Base-by-base conservation (phyloP, 2,329 filamentous ascomycete species). In the Sporothrix brunneoviolacea region DNA sequence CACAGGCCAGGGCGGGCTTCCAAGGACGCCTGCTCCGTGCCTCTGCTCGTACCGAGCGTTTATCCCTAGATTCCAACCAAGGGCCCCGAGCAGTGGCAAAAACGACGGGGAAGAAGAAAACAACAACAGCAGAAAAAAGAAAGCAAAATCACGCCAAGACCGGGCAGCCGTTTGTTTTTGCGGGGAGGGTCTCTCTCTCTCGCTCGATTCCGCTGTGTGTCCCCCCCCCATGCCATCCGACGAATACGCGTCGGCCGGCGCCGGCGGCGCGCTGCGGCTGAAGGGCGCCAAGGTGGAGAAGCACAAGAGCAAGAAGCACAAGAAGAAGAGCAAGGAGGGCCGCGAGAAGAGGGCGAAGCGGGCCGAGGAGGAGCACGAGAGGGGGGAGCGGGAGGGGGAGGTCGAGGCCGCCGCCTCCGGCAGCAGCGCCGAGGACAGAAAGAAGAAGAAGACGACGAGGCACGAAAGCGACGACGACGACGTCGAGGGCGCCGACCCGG, bases 211-310 rank as follows among this genome's bases (percentile, higher is more conserved):
- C 15, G 4, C 18, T 28, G 24, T 28, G 6, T 24, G 3, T n/a
- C 28, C 6, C 16, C 16, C 33, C 15, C 24, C 22, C 40, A 90
- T 90, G 86, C 79, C 83, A 21, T 76, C 80, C 50, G 84, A 87
- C 65, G 88, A 94, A 59, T 94, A 94, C 71, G 68, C 76, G 42
- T 71, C 80, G 55, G 68, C 74, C 51, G 76, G 78, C 54, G n/a
- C n/a, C n/a, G 76, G 84, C 61, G 89, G 89, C 60, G 85, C 84
- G 54, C 79, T 96, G 30, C 91, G 88, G 64, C 78, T 96, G 54
- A 96, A 96, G 71, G 89, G 90, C 61, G 78, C 73, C 55, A 83
- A 82, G 61, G 71, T 80, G 27, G 66, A 76, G 55, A 83, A 79
- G 61, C 71, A 80, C 57, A 82, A 85, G 62, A 85, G 82, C 64